Evolutionary conservation across 2,329 filamentous ascomycete species (phyloP), one percentile per base, ranked within the genome.

Genomic region (Penicillium decumbens): DNA sequence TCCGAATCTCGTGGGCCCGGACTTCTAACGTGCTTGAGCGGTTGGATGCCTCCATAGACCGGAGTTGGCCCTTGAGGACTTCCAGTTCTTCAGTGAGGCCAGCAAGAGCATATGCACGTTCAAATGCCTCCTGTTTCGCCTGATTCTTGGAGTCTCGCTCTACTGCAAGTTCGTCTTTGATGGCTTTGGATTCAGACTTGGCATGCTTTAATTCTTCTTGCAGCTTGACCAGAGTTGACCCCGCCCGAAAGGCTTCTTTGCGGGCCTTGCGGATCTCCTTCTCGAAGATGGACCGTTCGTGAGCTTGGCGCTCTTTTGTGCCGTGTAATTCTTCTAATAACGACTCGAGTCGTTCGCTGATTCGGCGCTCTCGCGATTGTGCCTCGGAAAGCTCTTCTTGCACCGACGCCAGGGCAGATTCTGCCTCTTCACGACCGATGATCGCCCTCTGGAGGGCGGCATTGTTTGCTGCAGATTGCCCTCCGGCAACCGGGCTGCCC

Each of bases 171-270:
- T 83, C 63, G 63, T 78, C 74, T 61, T 80, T 79, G 20, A 79
- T 66, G 8, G 72, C 66, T 56, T 73, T 77, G 24, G 78, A 64
- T 53, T 77, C 76, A 1, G 58, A 61, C 50, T 69, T 69, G 4
- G 66, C 61, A 20, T 72, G 63, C 41, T 74, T 74, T 20, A 76
- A 53, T 50, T 76, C 72, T 50, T 82, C 79, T 58, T 82, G 78
- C 6, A 74, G 60, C 57, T 81, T 80, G 2, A 82, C 74, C 24
- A 81, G 55, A 2, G 71, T 69, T 1, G 79, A 80, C 6, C 77
- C 76, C 6, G 78, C 75, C 43, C 78, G 80, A 59, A 81, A 81
- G 1, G 79, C 78, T 57, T 82, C 79, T 61, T 82, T 82, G 15
- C 77, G 70, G 35, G 76, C 71, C 44, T 75, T 75, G 39, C 78